Base-by-base conservation (phyloP, 2,329 filamentous ascomycete species). In the Coniochaeta prunicola region DNA sequence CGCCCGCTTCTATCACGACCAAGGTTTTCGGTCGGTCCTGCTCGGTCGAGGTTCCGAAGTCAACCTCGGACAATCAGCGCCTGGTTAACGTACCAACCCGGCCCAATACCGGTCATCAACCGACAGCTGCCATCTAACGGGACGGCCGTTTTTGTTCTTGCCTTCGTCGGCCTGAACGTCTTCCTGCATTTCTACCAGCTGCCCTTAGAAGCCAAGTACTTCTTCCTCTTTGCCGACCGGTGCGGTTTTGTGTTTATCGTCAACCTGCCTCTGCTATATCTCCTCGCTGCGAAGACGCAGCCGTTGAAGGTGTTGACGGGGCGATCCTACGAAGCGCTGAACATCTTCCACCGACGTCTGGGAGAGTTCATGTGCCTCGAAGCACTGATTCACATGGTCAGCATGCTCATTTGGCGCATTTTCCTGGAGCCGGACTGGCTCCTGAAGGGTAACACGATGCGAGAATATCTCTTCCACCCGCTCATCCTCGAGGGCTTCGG, bases 281-380 rank as follows among this genome's bases (percentile, higher is more conserved):
- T 88, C 4, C 74, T 89, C 3, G 80, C 82, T 1, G 85, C 86
- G 33, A 89, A 89, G 68, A 88, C 85, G 60, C 85, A 87, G 62
- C 86, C 85, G 0, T 66, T 88, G 34, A 81, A 81, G 59, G 64
- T 76, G 1, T 71, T 89, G 19, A 87, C 85, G 0, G 84, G 85
- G 4, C 79, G 80, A 62, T 87, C 84, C 0, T 89, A 89, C 65
- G 85, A 88, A 69, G 79, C 81, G 5, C 73, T 88, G 45, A 87
- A 88, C 66, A 80, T 88, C 53, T 79, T 88, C 58, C 85, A 89
- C 67, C 81, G 85, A 36, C 77, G 85, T 4, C 75, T 87, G 1
- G 85, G 85, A 26, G 84, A 87, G 67, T 68, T 82, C 30, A 76
- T 87, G 70, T 87, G 83, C 66, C 69, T 86, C n/a, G 74, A 81